These are phyloP conservation scores for Colletotrichum sp. DNA, from an alignment of 2,329 filamentous ascomycete species.

Conservation along the genomic window DNA sequence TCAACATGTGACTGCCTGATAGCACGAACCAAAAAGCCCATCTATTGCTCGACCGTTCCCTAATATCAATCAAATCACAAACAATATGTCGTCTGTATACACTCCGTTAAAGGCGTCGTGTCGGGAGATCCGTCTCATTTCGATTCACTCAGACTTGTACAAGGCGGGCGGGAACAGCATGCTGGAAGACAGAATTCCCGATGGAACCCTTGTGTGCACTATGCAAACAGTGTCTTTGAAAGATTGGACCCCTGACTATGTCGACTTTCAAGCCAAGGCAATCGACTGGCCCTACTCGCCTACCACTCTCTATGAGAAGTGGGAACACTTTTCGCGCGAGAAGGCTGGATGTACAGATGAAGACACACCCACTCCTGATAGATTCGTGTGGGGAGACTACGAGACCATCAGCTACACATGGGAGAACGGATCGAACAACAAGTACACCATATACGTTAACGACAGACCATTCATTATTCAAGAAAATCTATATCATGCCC, in stretches of 20 bases:
- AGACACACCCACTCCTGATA: fast-evolving
- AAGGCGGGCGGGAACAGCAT: too few relatives aligned
- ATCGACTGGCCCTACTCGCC: not conserved
- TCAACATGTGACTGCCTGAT: too few relatives aligned
- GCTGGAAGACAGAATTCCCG: not conserved
- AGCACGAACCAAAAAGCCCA: too few relatives aligned
- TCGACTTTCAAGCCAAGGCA: not conserved
- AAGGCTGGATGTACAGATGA: fast-evolving
- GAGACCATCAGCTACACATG: not conserved
- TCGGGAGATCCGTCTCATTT: not conserved
- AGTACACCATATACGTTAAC: not conserved
- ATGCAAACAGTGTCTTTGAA: not conserved
- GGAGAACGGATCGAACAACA: not conserved
- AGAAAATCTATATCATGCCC: not conserved
- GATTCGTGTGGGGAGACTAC: not conserved
- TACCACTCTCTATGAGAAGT: not conserved
- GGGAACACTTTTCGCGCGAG: not conserved
- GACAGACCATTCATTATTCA: not conserved
- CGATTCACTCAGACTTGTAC: not conserved
- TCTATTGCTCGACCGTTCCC: not conserved
- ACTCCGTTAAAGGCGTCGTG: fast-evolving
- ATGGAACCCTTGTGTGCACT: not conserved
- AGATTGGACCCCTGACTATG: not conserved
- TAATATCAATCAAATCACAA: too few relatives aligned
- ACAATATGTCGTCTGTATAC: not conserved